These are phyloP conservation scores for Entamoeba dispar DNA, from an alignment of 208 protist species.

Conservation along the genomic window DNA sequence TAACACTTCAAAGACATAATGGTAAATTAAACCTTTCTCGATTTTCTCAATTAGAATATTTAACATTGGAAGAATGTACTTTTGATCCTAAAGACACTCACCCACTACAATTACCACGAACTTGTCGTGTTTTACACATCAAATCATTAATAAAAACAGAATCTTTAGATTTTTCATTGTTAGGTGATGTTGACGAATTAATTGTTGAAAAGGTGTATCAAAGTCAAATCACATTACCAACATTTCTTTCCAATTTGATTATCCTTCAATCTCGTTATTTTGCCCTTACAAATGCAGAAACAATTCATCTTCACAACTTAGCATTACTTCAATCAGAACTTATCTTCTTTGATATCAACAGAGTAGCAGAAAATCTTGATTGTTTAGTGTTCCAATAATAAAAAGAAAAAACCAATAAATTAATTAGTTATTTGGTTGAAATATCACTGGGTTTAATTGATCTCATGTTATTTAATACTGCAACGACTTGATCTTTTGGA, in stretches of 20 bases:
- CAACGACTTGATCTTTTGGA: no score
- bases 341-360: background rate
- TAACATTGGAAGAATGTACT: background rate
- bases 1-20: background rate
- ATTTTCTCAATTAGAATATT: background rate
- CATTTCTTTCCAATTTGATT: background rate
- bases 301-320: background rate
- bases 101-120: background rate
- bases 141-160: background rate
- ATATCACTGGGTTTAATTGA: no score
- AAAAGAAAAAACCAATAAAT: no score
- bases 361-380: background rate
- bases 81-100: background rate
- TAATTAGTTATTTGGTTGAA: no score
- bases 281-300: background rate
- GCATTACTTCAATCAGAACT: background rate
- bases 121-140: background rate
- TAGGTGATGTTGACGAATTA: background rate
- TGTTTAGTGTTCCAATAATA: background rate
- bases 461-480: no score
- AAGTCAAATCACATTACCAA: background rate
- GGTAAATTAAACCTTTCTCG: background rate
- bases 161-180: background rate
- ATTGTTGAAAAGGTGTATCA: background rate
- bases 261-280: background rate